Base-by-base conservation (phyloP, 352 stramenopile genomes). In the Pythium phragmiticola region DNA sequence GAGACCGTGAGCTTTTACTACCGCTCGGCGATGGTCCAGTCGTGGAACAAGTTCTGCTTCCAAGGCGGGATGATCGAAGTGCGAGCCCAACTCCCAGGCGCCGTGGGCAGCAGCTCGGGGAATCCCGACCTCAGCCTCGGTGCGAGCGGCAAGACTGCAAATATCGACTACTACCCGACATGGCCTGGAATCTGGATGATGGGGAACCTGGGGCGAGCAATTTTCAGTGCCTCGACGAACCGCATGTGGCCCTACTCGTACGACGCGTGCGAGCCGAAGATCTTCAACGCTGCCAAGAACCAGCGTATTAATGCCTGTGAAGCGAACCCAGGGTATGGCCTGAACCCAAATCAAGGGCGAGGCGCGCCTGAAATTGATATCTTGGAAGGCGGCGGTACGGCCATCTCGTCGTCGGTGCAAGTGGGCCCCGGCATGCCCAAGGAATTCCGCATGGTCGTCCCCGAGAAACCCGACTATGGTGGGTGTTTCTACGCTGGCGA, bases 31-130 rank as follows among this genome's bases (percentile, higher is more conserved):
- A 98, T 98, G 89, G 28, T 98, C 9, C 91, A 97, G 66, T 76
- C 72, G 28, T 98, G 93, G 93, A 94, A 98, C 78, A 98, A 98
- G 73, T 98, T 98, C 60, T 98, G 90, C 71, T 97, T 97, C 67
- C 94, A 92, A 39, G 92, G 93, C 45, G 93, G 90, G 11, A 96
- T 97, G 66, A 60, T 98, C 7, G 92, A 98, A 71, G 84, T 98
- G 33, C 77, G 87, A 23, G 85, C 92, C 1, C 88, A 96, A 60
- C 75, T 98, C 11, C 95, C 95, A 1, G 94, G 85, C 7, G 84
- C 93, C 26, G 58, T 89, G 6, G 75, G 79, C 47, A 79, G 88
- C 34, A 80, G 87, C 23, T 80, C 74, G 36, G 59, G 63, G 13
- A 91, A 91, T 39, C 78, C 82, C 17, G 78, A 91, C 53, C n/a